Percentiles rank a stretch among this genome's conserved stretches.
These are phyloP conservation scores for Pythium diclinum DNA, from an alignment of 352 stramenopile species.

Conservation along the genomic window DNA sequence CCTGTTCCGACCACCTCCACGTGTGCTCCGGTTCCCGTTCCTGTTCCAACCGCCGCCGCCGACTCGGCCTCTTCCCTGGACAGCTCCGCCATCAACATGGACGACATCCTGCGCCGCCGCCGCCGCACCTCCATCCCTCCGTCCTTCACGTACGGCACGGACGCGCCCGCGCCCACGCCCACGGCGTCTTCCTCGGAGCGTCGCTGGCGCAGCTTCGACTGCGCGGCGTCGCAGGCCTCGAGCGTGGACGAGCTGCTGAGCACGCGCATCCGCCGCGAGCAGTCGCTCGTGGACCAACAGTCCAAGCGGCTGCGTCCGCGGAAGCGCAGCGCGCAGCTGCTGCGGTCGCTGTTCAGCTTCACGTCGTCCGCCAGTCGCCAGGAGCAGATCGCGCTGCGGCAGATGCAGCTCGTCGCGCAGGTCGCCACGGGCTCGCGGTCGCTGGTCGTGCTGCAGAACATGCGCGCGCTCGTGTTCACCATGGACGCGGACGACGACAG, in stretches of 20 bases:
- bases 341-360: constrained; percentile 44
- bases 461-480: constrained; percentile 37
- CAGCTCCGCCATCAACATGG: neutral
- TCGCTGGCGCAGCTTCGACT: constrained; percentile 65
- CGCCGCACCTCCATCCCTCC: constrained; percentile 67
- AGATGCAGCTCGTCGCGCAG: constrained; percentile 72
- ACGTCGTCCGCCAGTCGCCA: constrained; percentile 39
- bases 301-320: constrained; percentile 35
- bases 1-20: neutral
- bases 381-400: constrained; percentile 56
- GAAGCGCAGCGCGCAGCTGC: constrained; percentile 36
- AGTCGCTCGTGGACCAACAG: constrained; percentile 38
- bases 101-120: constrained; percentile 25
- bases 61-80: neutral
- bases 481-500: constrained; percentile 28
- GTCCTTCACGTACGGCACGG: constrained; percentile 41
- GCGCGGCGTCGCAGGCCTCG: constrained; percentile 27
- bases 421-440: constrained; percentile 59
- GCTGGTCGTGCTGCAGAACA: constrained; percentile 44
- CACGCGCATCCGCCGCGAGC: constrained; percentile 53
- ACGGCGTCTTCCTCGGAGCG: constrained; percentile 33
- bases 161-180: constrained; percentile 5
- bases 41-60: neutral
- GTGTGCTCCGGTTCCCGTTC: neutral
- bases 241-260: constrained; percentile 34